Percentiles rank a stretch among this genome's conserved stretches.
Evolutionary conservation across 2,329 filamentous ascomycete genomes (phyloP).

Genomic region (Zarea fungicola): DNA sequence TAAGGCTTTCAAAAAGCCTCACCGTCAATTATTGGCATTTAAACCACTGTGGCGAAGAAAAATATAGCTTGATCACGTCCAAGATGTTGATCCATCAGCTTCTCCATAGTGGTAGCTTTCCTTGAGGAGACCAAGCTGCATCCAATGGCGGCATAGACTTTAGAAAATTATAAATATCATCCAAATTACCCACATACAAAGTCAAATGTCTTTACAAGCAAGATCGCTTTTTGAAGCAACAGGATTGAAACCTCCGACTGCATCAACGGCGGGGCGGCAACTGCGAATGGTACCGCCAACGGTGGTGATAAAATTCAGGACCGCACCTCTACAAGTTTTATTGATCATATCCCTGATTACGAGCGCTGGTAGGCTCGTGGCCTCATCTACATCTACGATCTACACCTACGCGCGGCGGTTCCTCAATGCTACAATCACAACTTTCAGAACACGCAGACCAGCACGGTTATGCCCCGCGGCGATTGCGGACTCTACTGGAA

Average conservation of each 20-base stretch:
- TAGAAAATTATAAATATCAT: slow-evolving; percentile 38
- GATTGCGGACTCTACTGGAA: slow-evolving; percentile 53
- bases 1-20: no score
- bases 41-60: no score
- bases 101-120: no score
- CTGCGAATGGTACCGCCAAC: background rate
- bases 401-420: slow-evolving; percentile 45
- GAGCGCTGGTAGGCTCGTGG: slow-evolving; percentile 59
- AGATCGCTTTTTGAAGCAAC: slow-evolving; percentile 30
- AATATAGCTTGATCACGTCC: no score
- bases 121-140: slow-evolving; percentile 32
- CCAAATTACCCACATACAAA: slow-evolving; percentile 40
- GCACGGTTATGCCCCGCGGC: slow-evolving; percentile 41
- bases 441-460: slow-evolving; percentile 52
- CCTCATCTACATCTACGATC: slow-evolving; percentile 53
- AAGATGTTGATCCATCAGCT: no score
- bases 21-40: no score
- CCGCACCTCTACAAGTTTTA: slow-evolving; percentile 34
- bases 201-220: slow-evolving; percentile 31
- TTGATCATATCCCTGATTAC: slow-evolving; percentile 54
- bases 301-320: background rate
- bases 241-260: slow-evolving; percentile 34
- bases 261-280: slow-evolving; percentile 17
- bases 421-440: slow-evolving; percentile 48
- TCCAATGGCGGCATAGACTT: slow-evolving; percentile 27